Evolutionary conservation across 2,329 filamentous ascomycete genomes (phyloP).

Genomic region (Pseudocercospora crystallina): DNA sequence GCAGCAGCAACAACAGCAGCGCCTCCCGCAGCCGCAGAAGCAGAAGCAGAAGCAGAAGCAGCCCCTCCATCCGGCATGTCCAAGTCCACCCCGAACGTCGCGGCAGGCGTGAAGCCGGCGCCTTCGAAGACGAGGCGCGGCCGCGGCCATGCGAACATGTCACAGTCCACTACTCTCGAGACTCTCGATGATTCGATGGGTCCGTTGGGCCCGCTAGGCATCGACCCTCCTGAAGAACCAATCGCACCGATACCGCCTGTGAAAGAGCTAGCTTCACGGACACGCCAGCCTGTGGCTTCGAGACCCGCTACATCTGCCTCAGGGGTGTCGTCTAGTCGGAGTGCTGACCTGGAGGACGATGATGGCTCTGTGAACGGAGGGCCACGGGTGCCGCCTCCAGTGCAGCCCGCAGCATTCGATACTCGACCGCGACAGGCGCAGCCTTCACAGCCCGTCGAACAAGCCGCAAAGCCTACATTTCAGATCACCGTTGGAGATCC

Average conservation of each 20-base stretch:
- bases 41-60: slow-evolving; percentile 6
- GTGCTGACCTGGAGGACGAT: slow-evolving; percentile 67
- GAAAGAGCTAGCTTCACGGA: slow-evolving; percentile 55
- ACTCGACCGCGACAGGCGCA: slow-evolving; percentile 54
- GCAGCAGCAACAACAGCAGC: background rate
- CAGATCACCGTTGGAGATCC: slow-evolving; percentile 91
- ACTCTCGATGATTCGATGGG: slow-evolving; percentile 72
- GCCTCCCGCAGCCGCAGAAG: background rate
- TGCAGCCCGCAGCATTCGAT: slow-evolving; percentile 51
- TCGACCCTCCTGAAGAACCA: slow-evolving; percentile 55
- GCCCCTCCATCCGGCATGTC: slow-evolving; percentile 16
- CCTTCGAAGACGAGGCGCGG: slow-evolving; percentile 48
- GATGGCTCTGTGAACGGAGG: slow-evolving; percentile 43
- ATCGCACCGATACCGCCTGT: slow-evolving; percentile 60
- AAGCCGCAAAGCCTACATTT: slow-evolving; percentile 89
- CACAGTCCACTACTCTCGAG: slow-evolving; percentile 75
- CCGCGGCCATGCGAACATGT: slow-evolving; percentile 67
- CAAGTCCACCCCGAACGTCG: slow-evolving; percentile 24
- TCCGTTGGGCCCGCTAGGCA: slow-evolving; percentile 67
- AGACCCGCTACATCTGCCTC: slow-evolving; percentile 52
- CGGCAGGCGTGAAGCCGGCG: slow-evolving; percentile 28
- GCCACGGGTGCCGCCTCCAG: slow-evolving; percentile 65
- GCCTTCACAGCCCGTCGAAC: slow-evolving; percentile 86
- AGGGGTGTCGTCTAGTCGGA: slow-evolving; percentile 45
- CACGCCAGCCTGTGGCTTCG: slow-evolving; percentile 41